Evolutionary conservation across 495 filamentous ascomycete species (phyloP), one percentile per base, ranked within the genome.

Genomic region (Trypethelium eluteriae): DNA sequence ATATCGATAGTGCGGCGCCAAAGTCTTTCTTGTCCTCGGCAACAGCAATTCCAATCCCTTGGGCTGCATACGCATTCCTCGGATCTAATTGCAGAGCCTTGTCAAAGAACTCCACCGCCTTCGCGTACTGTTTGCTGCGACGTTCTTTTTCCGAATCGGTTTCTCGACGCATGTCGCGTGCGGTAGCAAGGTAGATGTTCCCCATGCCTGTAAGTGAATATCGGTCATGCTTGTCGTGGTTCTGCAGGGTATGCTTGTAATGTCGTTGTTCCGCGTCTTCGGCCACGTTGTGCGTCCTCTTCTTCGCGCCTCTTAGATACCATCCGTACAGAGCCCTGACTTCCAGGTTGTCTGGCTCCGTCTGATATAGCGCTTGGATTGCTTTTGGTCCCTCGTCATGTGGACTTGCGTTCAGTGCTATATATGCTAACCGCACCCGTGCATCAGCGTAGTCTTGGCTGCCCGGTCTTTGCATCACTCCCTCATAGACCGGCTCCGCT

Each of bases 21-120:
- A 88, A 84, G 70, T 97, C 91, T 74, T 91, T 95, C 79, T 88
- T 91, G 74, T 98, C 95, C 73, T 98, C 94, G 0, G 94, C 84
- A 56, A 98, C 81, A 2, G 94, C 91, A 71, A 98, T 98, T 7
- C 89, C 94, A 68, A 98, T 87, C 39, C 95, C 94, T 72, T 98
- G 95, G 11, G 95, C 94, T 0, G 94, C 94, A 72, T 96, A 95
- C 1, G 95, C 94, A 69, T 98, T 98, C 76, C 87, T 90, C 1
- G 90, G 85, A 72, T 98, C 94, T 2, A 98, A 79, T 73, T 94
- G 92, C 16, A 98, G 79, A 35, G 92, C 93, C 78, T 98, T 98
- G 75, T 98, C 95, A 74, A 96, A 98, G 79, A 98, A 98, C 74
- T 97, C 95, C 11, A 98, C 92, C 2, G 94, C 93, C 66, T 89